Evolutionary conservation across 352 stramenopile species (phyloP), one percentile per base, ranked within the genome.

Genomic region (Phytopythium helicoides): DNA sequence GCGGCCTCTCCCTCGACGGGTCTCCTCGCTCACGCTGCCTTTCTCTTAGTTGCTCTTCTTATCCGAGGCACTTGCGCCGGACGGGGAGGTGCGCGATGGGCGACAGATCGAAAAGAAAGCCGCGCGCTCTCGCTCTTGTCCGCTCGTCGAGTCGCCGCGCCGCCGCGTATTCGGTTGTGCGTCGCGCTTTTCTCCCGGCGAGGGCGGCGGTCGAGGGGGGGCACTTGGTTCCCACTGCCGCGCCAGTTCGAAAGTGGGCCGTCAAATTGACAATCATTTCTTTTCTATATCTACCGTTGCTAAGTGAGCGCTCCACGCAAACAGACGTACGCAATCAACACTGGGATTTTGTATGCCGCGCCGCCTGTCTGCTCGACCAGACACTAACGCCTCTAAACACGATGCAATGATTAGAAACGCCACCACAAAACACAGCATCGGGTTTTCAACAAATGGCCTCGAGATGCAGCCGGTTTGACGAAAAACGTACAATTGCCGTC

Each of bases 131-230:
- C 34, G 31, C 15, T 18, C 14, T 14, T 15, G 44, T 31, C 15
- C 26, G n/a, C 25, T 50, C 26, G 44, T 50, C 44, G 44, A 50
- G 23, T 50, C 25, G 25, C 26, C 12, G 11, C 11, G 40, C 40
- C 40, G 21, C 21, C 40, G 44, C 44, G 44, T 38, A 37, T 50
- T 50, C 44, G 34, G 44, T 50, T 50, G 44, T 50, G 44, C 44
- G 44, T 25, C 3, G 6, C 3, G 14, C 42, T 37, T 28, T 36
- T 36, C 39, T 15, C 39, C n/a, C n/a, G n/a, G n/a, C n/a, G n/a
- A n/a, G n/a, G n/a, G n/a, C n/a, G n/a, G n/a, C n/a, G n/a, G n/a
- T n/a, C n/a, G n/a, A n/a, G n/a, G n/a, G n/a, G n/a, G n/a, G n/a
- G 40, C 35, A 36, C 41, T 48, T 28, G n/a, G 37, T 5, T 23